These are phyloP conservation scores for Sedum album DNA, from an alignment of 164 flowering plant species.

Conservation along the genomic window DNA sequence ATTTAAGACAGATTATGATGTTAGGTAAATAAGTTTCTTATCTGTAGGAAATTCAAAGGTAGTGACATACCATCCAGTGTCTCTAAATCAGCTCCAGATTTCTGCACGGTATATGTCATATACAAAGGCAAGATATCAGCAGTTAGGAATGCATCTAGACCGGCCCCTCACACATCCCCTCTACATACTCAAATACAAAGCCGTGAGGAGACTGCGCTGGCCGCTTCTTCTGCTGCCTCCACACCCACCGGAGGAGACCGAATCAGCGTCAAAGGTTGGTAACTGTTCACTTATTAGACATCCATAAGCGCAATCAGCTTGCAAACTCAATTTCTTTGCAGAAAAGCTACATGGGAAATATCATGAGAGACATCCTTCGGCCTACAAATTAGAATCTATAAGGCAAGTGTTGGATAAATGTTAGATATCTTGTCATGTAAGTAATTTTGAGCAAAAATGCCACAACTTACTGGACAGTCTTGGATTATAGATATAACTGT, in stretches of 20 bases:
- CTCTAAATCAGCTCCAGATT: constrained; percentile 60
- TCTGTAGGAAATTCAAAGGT: constrained; percentile 40
- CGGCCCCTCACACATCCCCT: constrained; percentile 39
- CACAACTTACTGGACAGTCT: not conserved
- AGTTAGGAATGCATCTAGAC: constrained; percentile 36
- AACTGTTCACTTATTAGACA: not conserved
- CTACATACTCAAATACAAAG: constrained; percentile 23
- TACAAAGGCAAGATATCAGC: constrained; percentile 59
- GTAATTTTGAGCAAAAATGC: not conserved
- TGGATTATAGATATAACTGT: not conserved
- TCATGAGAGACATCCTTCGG: constrained; percentile 14
- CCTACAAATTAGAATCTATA: constrained; percentile 19
- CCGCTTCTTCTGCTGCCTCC: constrained; percentile 2
- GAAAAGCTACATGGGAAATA: constrained; percentile 17
- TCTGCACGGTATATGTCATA: constrained; percentile 60
- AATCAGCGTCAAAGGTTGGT: constrained; percentile 25
- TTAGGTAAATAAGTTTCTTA: too few species aligned
- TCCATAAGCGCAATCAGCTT: not conserved
- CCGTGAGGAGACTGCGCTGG: constrained; percentile 10
- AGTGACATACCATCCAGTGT: constrained; percentile 32
- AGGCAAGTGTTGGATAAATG: constrained; percentile 20
- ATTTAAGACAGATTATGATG: too few species aligned
- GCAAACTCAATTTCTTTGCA: not conserved
- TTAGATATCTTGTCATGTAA: not conserved
- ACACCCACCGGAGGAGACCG: constrained; percentile 9